phyloP scores from a whole-genome alignment of 2,329 filamentous ascomycete species.

The Dothistroma pini region DNA sequence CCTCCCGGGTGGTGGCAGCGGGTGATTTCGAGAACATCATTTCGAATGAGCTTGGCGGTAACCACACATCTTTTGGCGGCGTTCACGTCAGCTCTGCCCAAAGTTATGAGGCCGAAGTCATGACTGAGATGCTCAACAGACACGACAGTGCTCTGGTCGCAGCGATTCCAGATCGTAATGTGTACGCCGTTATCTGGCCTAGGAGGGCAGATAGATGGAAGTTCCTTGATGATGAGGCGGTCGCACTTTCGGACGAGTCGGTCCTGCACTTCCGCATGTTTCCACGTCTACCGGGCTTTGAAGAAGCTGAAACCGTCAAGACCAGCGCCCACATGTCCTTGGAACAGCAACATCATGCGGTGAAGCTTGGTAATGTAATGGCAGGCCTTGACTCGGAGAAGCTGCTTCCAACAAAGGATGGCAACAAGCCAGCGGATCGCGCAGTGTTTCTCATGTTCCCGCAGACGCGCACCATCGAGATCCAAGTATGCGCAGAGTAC shows the following conservation, averaged over 20 bases:
- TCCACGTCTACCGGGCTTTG: slow-evolving; percentile 2
- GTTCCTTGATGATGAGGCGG: slow-evolving; percentile 19
- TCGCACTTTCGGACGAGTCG: slow-evolving; percentile 4
- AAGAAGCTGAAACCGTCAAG: not conserved
- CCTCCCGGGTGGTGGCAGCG: slow-evolving; percentile 17
- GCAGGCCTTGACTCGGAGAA: slow-evolving; percentile 9
- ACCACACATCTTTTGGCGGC: slow-evolving; percentile 8
- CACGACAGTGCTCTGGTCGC: slow-evolving; percentile 22
- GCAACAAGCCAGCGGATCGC: slow-evolving; percentile 2
- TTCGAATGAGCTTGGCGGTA: slow-evolving; percentile 10
- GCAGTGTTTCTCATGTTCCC: slow-evolving; percentile 32
- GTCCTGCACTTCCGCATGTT: slow-evolving; percentile 18
- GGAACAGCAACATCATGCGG: not conserved
- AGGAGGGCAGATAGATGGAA: slow-evolving; percentile 27
- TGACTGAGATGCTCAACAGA: slow-evolving; percentile 26
- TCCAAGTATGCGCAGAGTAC: slow-evolving; percentile 19
- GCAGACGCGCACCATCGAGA: slow-evolving; percentile 15
- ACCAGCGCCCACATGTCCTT: not conserved
- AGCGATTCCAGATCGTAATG: slow-evolving; percentile 9
- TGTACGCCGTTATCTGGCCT: slow-evolving; percentile 28
- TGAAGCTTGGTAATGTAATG: slow-evolving; percentile 10
- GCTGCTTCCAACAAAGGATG: slow-evolving; percentile 4
- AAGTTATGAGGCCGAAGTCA: not conserved
- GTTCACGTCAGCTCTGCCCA: slow-evolving; percentile 4
- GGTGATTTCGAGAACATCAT: slow-evolving; percentile 19